Evolutionary conservation across 768 basidiomycete genomes (phyloP), one percentile per base, ranked within the genome.

Genomic region (Lactarius sanguifluus): DNA sequence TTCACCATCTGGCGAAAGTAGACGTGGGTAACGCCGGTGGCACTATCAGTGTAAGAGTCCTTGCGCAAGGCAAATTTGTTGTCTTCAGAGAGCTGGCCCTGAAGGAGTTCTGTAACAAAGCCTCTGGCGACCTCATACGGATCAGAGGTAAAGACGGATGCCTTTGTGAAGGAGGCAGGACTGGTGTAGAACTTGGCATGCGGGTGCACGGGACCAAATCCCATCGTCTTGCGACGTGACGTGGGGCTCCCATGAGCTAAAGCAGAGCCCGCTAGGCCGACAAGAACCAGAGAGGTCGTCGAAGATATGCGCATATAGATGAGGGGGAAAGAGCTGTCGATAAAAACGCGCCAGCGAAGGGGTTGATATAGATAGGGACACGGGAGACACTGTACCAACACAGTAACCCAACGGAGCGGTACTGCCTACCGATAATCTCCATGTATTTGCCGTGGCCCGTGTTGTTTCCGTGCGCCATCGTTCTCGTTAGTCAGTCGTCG

Each of bases 1-100:
- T 91, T 87, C 72, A 95, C 78, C 65, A 91, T 69, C 79, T 99
- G 96, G 71, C 89, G 85, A 68, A 90, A 87, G 75, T 96, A 96
- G 71, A 94, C 82, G 77, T 98, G 94, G 34, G 92, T 89, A 59
- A 97, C 82, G n/a, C 90, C 91, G 2, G 92, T 94, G 67, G 84
- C 85, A 66, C 79, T 77, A 79, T 98, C 96, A 57, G 91, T 93
- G 77, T 96, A 96, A 18, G 91, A 92, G 78, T 94, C 91, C 64
- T 86, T 79, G 63, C 92, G 87, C 69, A 95, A 84, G 74, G 80
- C 78, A 74, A 85, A 90, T 0, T 80, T 72, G 36, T 76, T 71
- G 4, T 75, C 77, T 25, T 75, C 72, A 43, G 76, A 70, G 36
- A 79, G 74, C 64, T 82, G 75, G 36, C 78, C 75, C 20, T 70